Conservation (phyloP, 1,139 yeast species). For the Arxiozyma telluris region DNA sequence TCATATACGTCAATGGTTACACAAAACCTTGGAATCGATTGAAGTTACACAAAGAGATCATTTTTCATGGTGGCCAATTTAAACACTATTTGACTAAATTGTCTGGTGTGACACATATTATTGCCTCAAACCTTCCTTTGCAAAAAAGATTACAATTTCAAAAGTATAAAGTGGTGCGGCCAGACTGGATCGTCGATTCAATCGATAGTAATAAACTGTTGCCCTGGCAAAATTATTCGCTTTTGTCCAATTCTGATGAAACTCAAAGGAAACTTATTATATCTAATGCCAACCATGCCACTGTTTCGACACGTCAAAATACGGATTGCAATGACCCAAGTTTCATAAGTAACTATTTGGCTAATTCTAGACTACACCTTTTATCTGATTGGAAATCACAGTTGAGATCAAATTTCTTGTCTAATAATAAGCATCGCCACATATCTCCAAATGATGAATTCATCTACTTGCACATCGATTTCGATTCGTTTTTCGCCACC, state of each 20-base stretch:
- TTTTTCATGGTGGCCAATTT: constrained; percentile 73
- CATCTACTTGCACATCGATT: constrained; percentile 71
- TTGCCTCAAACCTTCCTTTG: constrained; percentile 73
- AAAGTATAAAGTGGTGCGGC: constrained; percentile 56
- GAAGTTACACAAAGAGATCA: constrained; percentile 61
- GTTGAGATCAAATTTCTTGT: constrained; percentile 47
- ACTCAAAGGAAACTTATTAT: neutral
- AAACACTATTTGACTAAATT: constrained; percentile 42
- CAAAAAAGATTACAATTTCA: constrained; percentile 57
- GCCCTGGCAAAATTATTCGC: constrained; percentile 62
- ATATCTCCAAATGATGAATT: constrained; percentile 11
- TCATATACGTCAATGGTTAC: constrained; percentile 74
- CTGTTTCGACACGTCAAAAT: neutral
- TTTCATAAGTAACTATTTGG: constrained; percentile 62
- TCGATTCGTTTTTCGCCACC: constrained; percentile 88
- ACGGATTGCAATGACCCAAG: constrained; percentile 68
- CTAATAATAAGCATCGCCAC: neutral
- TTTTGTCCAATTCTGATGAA: constrained; percentile 40
- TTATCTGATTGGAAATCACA: constrained; percentile 81
- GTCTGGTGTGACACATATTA: constrained; percentile 71
- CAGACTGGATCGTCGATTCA: constrained; percentile 73
- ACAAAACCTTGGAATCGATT: constrained; percentile 63
- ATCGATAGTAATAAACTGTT: constrained; percentile 40
- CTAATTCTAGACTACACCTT: constrained; percentile 79
- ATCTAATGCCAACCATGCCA: too few relatives aligned